These are phyloP conservation scores for Kalanchoe fedtschenkoi DNA, from an alignment of 164 flowering plant species.

Conservation along the genomic window DNA sequence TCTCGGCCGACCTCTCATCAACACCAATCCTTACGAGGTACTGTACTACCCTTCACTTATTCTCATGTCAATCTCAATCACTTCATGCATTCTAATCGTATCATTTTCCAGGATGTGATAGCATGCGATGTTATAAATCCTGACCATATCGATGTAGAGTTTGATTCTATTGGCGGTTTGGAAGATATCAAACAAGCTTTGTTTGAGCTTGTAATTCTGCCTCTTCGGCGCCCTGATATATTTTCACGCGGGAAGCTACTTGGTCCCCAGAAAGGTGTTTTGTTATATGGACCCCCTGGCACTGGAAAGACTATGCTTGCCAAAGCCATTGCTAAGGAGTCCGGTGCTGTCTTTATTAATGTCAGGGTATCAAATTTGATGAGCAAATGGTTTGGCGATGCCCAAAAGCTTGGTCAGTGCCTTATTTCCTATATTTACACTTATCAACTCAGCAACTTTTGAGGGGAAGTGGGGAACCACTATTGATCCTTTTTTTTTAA, in stretches of 20 bases:
- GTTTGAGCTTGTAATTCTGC: conserved; percentile 67
- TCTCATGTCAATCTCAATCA: no score
- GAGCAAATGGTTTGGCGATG: conserved; percentile 98
- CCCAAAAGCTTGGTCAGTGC: conserved; percentile 70
- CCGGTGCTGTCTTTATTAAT: conserved; percentile 83
- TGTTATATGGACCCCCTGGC: conserved; percentile 74
- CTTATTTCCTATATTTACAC: neutral
- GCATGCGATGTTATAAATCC: conserved; percentile 90
- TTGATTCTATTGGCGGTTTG: conserved; percentile 75
- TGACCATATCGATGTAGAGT: conserved; percentile 70
- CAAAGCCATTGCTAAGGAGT: conserved; percentile 85
- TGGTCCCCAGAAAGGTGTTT: conserved; percentile 76
- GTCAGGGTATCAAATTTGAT: conserved; percentile 75
- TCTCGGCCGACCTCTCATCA: conserved; percentile 73
- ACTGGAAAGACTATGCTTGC: conserved; percentile 86
- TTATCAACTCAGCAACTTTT: no score
- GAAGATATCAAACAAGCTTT: conserved; percentile 61
- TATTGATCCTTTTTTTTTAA: no score
- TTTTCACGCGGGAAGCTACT: conserved; percentile 74
- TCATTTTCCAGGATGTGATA: conserved; percentile 94
- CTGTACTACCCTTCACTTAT: no score
- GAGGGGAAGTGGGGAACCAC: neutral
- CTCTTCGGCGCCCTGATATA: conserved; percentile 63
- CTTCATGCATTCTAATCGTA: no score
- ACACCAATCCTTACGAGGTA: conserved; percentile 88